These are phyloP conservation scores for Xylaria sp. DNA, from an alignment of 2,329 filamentous ascomycete species.

Conservation along the genomic window DNA sequence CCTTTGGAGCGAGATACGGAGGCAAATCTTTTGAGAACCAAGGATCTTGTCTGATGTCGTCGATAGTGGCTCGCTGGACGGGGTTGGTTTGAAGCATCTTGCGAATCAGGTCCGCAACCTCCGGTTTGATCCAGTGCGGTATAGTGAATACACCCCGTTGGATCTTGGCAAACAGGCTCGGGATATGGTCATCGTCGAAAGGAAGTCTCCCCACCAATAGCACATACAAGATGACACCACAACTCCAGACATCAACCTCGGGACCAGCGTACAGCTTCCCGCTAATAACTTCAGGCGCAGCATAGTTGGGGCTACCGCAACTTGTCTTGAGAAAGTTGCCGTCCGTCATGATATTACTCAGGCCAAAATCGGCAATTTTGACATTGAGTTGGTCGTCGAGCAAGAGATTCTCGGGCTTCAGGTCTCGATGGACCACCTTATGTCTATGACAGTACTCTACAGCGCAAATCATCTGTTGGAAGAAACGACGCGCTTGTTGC, in stretches of 20 bases:
- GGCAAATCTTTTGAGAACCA: slow-evolving; percentile 94
- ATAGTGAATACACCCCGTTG: slow-evolving; percentile 93
- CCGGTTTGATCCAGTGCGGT: slow-evolving; percentile 88
- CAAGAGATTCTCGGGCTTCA: slow-evolving; percentile 96
- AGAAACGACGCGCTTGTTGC: slow-evolving; percentile 93
- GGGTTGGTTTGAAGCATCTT: slow-evolving; percentile 96
- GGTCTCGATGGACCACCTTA: slow-evolving; percentile 97
- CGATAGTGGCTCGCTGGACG: slow-evolving; percentile 91
- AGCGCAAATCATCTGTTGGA: slow-evolving; percentile 98
- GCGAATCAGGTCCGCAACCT: slow-evolving; percentile 84
- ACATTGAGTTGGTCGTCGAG: slow-evolving; percentile 96
- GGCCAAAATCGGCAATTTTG: slow-evolving; percentile 98
- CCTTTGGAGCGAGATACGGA: slow-evolving; percentile 84
- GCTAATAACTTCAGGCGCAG: slow-evolving; percentile 96
- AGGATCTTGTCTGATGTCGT: slow-evolving; percentile 90
- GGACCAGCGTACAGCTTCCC: slow-evolving; percentile 97
- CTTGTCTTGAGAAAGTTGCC: slow-evolving; percentile 99
- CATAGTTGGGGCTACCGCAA: slow-evolving; percentile 98
- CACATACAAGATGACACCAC: slow-evolving; percentile 90
- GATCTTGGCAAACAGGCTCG: slow-evolving; percentile 97
- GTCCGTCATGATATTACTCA: slow-evolving; percentile 99
- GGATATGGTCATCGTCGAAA: slow-evolving; percentile 99
- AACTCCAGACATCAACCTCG: slow-evolving; percentile 98
- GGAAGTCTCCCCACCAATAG: slow-evolving; percentile 84
- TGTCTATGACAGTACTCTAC: slow-evolving; percentile 99